Conservation (phyloP, 345 rosid species). For the Rhizophora apiculata region DNA sequence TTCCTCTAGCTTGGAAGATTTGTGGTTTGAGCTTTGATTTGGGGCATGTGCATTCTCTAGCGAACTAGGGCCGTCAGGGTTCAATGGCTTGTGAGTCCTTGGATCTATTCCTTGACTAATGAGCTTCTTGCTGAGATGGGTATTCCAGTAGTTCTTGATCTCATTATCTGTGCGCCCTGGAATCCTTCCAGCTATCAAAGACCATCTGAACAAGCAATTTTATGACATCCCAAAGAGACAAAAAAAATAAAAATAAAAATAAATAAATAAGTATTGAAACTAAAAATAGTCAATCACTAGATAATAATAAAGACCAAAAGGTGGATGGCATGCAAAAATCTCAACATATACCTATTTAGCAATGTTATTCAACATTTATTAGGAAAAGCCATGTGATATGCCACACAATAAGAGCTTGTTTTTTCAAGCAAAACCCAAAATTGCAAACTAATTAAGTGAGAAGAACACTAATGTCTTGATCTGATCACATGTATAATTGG, state of each 20-base stretch:
- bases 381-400: not conserved
- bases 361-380: not conserved
- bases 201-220: conserved; percentile 18
- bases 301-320: too few relatives aligned
- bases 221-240: not conserved
- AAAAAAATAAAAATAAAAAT: not conserved
- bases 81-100: conserved; percentile 27
- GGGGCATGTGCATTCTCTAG: not conserved
- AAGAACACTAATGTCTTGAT: not conserved
- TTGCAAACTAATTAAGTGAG: not conserved
- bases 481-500: not conserved
- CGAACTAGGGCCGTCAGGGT: conserved; percentile 9
- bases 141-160: conserved; percentile 31
- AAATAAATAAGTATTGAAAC: not conserved
- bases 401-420: too few relatives aligned
- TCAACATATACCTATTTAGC: not conserved
- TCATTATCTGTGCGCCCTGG: conserved; percentile 31
- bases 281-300: too few relatives aligned
- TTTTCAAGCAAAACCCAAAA: too few relatives aligned
- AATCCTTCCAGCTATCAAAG: conserved; percentile 28
- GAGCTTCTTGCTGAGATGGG: conserved; percentile 28
- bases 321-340: not conserved
- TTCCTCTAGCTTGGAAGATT: not conserved
- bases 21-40: conserved; percentile 5
- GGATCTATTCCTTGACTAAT: conserved; percentile 32